Conservation (phyloP, 306 rosid species). For the Glycine tomentella region DNA sequence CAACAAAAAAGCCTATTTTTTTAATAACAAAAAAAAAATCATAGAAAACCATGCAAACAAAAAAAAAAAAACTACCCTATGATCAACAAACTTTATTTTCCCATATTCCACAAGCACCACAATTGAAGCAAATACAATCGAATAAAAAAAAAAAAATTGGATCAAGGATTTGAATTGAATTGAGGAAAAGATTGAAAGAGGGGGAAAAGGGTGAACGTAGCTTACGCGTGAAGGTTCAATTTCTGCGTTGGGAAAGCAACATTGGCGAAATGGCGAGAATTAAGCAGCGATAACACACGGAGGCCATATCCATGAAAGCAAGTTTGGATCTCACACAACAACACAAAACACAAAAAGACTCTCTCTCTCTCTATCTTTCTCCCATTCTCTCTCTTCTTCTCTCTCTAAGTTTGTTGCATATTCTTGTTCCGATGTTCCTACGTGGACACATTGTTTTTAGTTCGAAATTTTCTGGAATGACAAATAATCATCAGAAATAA, state of each 20-base stretch:
- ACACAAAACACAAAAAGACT: background rate
- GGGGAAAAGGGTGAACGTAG: constrained; percentile 45
- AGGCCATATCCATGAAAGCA: constrained; percentile 33
- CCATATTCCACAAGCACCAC: constrained; percentile 14
- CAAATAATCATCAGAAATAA: constrained; percentile 38
- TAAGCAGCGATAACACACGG: constrained; percentile 55
- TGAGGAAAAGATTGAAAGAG: constrained; percentile 27
- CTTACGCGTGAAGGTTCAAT: constrained; percentile 58
- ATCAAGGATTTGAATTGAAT: constrained; percentile 42
- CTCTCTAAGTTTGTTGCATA: constrained; percentile 1
- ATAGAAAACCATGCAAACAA: background rate
- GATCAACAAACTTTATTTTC: constrained; percentile 26
- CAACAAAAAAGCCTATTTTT: background rate
- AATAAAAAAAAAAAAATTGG: constrained; percentile 15
- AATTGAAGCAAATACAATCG: constrained; percentile 30
- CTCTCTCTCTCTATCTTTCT: background rate
- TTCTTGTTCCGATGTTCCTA: constrained; percentile 35
- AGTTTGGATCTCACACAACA: constrained; percentile 45
- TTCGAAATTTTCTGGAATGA: constrained; percentile 47
- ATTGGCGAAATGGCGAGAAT: constrained; percentile 69
- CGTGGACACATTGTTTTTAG: constrained; percentile 46
- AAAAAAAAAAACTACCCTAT: constrained; percentile 41
- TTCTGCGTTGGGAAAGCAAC: constrained; percentile 59
- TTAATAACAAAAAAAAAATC: background rate
- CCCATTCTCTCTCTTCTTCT: no score